Evolutionary conservation across 345 rosid species (phyloP), one percentile per base, ranked within the genome.

Genomic region (Hirschfeldia incana): DNA sequence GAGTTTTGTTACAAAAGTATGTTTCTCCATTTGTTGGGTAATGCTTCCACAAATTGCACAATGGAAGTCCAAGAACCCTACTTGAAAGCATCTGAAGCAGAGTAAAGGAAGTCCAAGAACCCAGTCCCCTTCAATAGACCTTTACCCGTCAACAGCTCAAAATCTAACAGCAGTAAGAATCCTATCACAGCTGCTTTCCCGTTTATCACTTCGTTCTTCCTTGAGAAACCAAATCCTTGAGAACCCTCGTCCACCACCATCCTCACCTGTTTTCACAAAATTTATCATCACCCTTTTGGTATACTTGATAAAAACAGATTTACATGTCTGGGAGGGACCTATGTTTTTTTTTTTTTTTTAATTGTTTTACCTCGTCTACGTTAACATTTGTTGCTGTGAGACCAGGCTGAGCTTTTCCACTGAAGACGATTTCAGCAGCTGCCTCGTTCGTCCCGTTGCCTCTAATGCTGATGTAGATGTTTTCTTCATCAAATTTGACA

Each of bases 121-220:
- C 98, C 95, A 1, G 93, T 91, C 62, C 97, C 97, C 71, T 94
- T 94, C 68, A 94, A 92, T 65, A 94, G 79, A 72, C 98, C 98
- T 83, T 90, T 89, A 65, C 98, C 98, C 0, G 98, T 94, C 88
- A 94, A 78, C 80, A 94, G 89, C 78, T 94, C 98, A 58, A 94
- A 91, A 86, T 92, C 98, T 82, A 94, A 70, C 78, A 94, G 84
- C 72, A 90, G 70, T 75, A 94, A 87, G 87, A 94, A 94, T 17
- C 98, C 98, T 51, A 92, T 89, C 42, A 85, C 85, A 3, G 98
- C 97, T 1, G 98, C 98, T 74, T 91, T 91, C 64, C 98, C 98
- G 21, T 94, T 94, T 64, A 94, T 91, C 82, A 91, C 55, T 80
- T 94, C 98, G 60, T 87, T 92, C 83, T 81, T 94, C n/a, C 39